Evolutionary conservation across 1,284 basidiomycete genomes (phyloP), one percentile per base, ranked within the genome.

Genomic region (Mycena sp.): DNA sequence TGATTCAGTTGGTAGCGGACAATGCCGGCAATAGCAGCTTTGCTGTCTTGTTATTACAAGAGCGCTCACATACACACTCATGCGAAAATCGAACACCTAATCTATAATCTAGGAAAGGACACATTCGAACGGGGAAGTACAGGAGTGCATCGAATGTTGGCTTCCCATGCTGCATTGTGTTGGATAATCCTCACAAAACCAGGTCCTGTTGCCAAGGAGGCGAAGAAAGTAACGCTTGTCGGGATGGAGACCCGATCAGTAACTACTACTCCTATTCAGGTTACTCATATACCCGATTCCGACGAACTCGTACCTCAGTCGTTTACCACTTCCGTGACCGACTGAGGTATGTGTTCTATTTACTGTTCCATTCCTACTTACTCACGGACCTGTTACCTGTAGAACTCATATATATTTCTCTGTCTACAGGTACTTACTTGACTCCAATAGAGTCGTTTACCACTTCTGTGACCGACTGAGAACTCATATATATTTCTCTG

Each of bases 221-320:
- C 35, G 3, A 32, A 49, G 30, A 49, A 21, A 17, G 6, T 49
- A 4, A 35, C 19, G n/a, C n/a, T n/a, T 46, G 45, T 46, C 19
- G 45, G 26, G 45, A 46, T 46, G 45, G 45, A 46, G 45, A 46
- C 45, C 45, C 45, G 45, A 46, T 29, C 26, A 52, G 30, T 52
- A 32, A 49, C 21, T 26, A 29, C 25, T 26, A 17, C 23, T 49
- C 43, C 52, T 54, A 35, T 54, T 35, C 43, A n/a, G n/a, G n/a
- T n/a, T n/a, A n/a, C n/a, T n/a, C n/a, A n/a, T n/a, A n/a, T n/a
- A n/a, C n/a, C n/a, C n/a, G n/a, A n/a, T n/a, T n/a, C n/a, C n/a
- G n/a, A n/a, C n/a, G n/a, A n/a, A n/a, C n/a, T n/a, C n/a, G n/a
- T n/a, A n/a, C n/a, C n/a, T n/a, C n/a, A n/a, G n/a, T n/a, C n/a